Percentiles rank a stretch among this genome's conserved stretches.
Evolutionary conservation across 306 rosid species (phyloP).

Genomic region (Hylodesmum podocarpum): DNA sequence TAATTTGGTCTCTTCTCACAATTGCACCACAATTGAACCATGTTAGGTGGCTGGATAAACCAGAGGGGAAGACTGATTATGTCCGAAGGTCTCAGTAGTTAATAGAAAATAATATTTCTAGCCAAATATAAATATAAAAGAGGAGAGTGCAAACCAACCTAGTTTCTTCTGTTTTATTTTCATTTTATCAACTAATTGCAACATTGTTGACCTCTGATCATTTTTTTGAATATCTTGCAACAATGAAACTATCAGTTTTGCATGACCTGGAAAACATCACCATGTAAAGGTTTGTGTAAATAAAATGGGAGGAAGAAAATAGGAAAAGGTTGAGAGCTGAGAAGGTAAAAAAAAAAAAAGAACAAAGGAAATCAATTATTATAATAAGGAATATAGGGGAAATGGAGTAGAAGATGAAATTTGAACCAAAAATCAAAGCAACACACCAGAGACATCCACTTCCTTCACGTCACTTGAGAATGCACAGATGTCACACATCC

Average conservation of each 20-base stretch:
- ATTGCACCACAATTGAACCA: neutral
- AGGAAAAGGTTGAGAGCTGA: neutral
- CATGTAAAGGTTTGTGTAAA: constrained; percentile 19
- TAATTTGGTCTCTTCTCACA: neutral
- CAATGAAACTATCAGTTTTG: constrained; percentile 66
- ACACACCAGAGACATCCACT: constrained; percentile 72
- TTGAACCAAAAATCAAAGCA: constrained; percentile 30
- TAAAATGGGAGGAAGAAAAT: constrained; percentile 20
- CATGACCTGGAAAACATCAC: constrained; percentile 67
- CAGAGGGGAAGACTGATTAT: neutral
- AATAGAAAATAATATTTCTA: neutral
- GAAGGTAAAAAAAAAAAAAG: neutral
- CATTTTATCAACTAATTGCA: constrained; percentile 80
- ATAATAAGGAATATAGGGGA: neutral
- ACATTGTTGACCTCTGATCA: constrained; percentile 81
- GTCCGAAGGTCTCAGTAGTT: neutral
- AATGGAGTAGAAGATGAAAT: neutral
- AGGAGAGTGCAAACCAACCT: constrained; percentile 52
- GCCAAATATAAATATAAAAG: neutral
- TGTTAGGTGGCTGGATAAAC: neutral
- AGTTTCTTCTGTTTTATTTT: constrained; percentile 70
- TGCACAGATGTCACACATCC: constrained; percentile 93
- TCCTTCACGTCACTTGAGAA: constrained; percentile 69
- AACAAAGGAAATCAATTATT: constrained; percentile 17
- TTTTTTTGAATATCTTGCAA: constrained; percentile 70